A percentile compares a stretch with the other conserved stretches of the same genome.
phyloP scores from a whole-genome alignment of 768 basidiomycete genomes.

The Leccinum rimulosum region DNA sequence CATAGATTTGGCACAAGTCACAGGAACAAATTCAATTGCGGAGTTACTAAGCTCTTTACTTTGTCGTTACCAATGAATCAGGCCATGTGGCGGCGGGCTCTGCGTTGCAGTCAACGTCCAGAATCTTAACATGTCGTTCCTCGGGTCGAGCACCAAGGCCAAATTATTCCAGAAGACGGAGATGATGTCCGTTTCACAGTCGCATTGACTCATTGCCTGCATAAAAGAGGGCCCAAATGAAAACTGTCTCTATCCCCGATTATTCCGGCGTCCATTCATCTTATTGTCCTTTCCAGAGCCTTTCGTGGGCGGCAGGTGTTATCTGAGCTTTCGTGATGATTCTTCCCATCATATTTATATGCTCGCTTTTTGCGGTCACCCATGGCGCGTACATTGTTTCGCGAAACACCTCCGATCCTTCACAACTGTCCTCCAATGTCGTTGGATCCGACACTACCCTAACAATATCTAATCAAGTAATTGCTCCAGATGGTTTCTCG shows the following conservation, averaged over 20 bases:
- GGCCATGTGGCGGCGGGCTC: not conserved
- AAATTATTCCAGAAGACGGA: not conserved
- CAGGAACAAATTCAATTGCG: not conserved
- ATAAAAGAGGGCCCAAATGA: constrained; percentile 3
- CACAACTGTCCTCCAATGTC: not conserved
- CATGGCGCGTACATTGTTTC: constrained; percentile 20
- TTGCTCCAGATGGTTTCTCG: constrained; percentile 50
- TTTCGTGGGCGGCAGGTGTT: not conserved
- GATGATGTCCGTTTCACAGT: not conserved
- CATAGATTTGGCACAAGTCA: too few species aligned
- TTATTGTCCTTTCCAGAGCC: not conserved
- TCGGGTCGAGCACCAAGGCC: not conserved
- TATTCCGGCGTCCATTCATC: too few species aligned
- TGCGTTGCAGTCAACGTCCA: not conserved
- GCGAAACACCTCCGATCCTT: constrained; percentile 8
- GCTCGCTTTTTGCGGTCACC: constrained; percentile 5
- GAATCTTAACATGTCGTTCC: not conserved
- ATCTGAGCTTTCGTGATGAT: constrained; percentile 12
- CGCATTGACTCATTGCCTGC: not conserved
- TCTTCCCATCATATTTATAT: not conserved
- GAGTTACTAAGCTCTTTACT: not conserved
- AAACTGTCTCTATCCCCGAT: not conserved
- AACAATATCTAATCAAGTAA: constrained; percentile 36
- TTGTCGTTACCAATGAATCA: not conserved
- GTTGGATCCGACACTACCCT: constrained; percentile 28